Percentiles rank a stretch among this genome's conserved stretches.
Evolutionary conservation across 192 early-diverging fungal genomes (phyloP).

Genomic region (Phycomyces nitens): DNA sequence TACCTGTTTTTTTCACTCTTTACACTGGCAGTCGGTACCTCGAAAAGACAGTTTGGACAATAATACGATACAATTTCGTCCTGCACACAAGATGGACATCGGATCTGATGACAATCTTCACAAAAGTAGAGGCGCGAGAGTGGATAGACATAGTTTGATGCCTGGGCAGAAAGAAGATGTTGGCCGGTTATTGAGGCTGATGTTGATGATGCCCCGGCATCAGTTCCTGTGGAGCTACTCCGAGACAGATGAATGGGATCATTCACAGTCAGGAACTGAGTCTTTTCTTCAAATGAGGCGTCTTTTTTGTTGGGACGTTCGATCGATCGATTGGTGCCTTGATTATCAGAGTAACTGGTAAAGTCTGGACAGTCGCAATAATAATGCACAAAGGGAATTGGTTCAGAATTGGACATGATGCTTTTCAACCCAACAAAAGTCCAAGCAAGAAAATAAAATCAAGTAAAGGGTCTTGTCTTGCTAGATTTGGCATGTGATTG

Average conservation of each 20-base stretch:
- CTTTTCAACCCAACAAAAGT: slow-evolving; percentile 1
- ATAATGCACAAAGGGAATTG: slow-evolving; percentile 29
- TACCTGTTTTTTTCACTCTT: slow-evolving; percentile 90
- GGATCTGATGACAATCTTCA: slow-evolving; percentile 75
- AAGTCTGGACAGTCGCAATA: slow-evolving; percentile 26
- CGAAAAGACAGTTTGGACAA: slow-evolving; percentile 96
- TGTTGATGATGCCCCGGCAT: neutral
- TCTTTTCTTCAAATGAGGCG: neutral
- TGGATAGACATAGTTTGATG: slow-evolving; percentile 40
- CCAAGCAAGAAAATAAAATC: slow-evolving; percentile 5
- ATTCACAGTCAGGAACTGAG: neutral
- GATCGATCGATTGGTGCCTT: neutral
- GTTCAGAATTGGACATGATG: neutral
- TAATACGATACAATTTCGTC: slow-evolving; percentile 88
- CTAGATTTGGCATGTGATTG: neutral
- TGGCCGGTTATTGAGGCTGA: slow-evolving; percentile 14
- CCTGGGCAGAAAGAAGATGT: slow-evolving; percentile 21
- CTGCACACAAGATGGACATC: slow-evolving; percentile 78
- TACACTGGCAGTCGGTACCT: slow-evolving; percentile 91
- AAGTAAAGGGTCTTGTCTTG: neutral
- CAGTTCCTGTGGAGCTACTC: neutral
- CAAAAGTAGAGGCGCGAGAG: slow-evolving; percentile 83
- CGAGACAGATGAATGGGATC: neutral
- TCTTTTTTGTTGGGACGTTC: neutral
- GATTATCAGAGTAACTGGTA: neutral